Percentiles rank a stretch among this genome's conserved stretches.
These are phyloP conservation scores for Bisporella sp. DNA, from an alignment of 2,329 filamentous ascomycete species.

Conservation along the genomic window DNA sequence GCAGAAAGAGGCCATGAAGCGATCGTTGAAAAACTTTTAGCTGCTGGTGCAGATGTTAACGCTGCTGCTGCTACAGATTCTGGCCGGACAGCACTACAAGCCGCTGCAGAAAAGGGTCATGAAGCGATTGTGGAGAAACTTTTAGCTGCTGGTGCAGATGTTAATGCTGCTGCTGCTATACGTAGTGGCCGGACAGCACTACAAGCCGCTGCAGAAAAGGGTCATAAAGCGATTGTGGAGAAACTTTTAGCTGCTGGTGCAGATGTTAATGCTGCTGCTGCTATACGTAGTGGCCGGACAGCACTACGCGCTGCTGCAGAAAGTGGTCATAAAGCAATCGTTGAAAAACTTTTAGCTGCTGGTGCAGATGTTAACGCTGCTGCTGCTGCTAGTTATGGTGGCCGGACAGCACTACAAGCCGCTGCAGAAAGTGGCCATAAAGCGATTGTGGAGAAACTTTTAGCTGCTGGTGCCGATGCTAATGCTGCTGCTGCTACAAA, in stretches of 20 bases:
- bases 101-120: slow-evolving; percentile 4
- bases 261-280: slow-evolving; percentile 28
- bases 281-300: neutral
- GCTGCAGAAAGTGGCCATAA: slow-evolving; percentile 11
- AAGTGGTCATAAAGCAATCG: slow-evolving; percentile 1
- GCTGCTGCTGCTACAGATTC: slow-evolving; percentile 8
- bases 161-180: too few species aligned
- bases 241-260: slow-evolving; percentile 30
- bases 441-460: slow-evolving; percentile 14
- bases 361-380: too few species aligned
- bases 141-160: too few species aligned
- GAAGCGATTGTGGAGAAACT: neutral
- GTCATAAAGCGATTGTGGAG: too few species aligned
- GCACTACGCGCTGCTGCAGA: slow-evolving; percentile 6
- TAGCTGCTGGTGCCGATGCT: slow-evolving; percentile 31
- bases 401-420: slow-evolving; percentile 33
- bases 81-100: slow-evolving; percentile 3
- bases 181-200: slow-evolving; percentile 30
- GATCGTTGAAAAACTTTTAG: slow-evolving; percentile 21
- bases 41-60: slow-evolving; percentile 31
- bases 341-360: too few species aligned
- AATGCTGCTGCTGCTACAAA: slow-evolving; percentile 20
- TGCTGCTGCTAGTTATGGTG: slow-evolving; percentile 9
- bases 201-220: slow-evolving; percentile 26
- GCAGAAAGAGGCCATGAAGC: too few species aligned